Conservation (phyloP, 208 protist genomes). For the Phytomonas sp. region DNA sequence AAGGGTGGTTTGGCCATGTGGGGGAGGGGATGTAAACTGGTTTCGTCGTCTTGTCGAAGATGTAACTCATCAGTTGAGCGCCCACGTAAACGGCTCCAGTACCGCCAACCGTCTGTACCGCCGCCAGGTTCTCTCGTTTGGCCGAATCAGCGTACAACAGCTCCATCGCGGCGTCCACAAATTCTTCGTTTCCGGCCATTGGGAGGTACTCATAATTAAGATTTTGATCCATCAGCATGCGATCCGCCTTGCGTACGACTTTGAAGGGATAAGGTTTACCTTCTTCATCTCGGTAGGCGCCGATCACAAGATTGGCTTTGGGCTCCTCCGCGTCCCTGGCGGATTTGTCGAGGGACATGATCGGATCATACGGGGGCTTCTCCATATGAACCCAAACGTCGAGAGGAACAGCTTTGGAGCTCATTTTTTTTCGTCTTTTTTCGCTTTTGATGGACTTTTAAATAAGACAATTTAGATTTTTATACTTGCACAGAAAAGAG, state of each 20-base stretch:
- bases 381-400: slow-evolving; percentile 24
- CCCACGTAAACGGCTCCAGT: slow-evolving; percentile 83
- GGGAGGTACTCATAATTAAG: slow-evolving; percentile 97
- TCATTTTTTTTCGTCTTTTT: slow-evolving; percentile 20
- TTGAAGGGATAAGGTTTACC: slow-evolving; percentile 91
- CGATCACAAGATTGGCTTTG: slow-evolving; percentile 97
- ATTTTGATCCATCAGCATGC: slow-evolving; percentile 43
- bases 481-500: neutral
- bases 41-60: slow-evolving; percentile 22
- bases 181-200: slow-evolving; percentile 86
- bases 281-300: slow-evolving; percentile 95
- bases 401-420: neutral
- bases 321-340: slow-evolving; percentile 37
- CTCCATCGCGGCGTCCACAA: slow-evolving; percentile 67
- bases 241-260: slow-evolving; percentile 88
- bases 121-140: slow-evolving; percentile 47
- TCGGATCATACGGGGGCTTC: slow-evolving; percentile 30
- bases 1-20: slow-evolving; percentile 85
- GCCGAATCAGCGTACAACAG: slow-evolving; percentile 86
- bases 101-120: slow-evolving; percentile 80
- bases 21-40: slow-evolving; percentile 77
- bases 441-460: slow-evolving; percentile 8
- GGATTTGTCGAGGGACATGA: slow-evolving; percentile 29
- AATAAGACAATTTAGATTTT: slow-evolving; percentile 3
- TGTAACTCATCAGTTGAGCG: slow-evolving; percentile 40